Evolutionary conservation across 73 alveolate genomes (phyloP).

Genomic region (Paramecium sexaurelia): DNA sequence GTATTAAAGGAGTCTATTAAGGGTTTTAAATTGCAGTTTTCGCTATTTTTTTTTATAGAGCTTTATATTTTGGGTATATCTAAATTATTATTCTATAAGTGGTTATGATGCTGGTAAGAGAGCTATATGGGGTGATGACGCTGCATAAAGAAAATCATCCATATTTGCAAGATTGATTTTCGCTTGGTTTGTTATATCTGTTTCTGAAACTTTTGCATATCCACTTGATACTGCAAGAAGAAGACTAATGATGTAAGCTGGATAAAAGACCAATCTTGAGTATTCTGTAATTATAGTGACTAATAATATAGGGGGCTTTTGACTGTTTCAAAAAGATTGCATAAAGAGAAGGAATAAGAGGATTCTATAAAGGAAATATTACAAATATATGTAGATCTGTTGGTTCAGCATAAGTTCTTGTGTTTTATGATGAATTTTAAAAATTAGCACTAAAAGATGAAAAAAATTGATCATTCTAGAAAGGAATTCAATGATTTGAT

Average conservation of each 20-base stretch:
- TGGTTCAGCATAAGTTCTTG: too few species aligned
- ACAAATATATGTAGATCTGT: too few species aligned
- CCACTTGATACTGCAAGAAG: constrained; percentile 90
- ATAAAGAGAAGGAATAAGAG: constrained; percentile 74
- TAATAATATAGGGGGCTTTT: background rate
- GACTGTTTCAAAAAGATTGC: constrained; percentile 76
- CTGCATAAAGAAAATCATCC: background rate
- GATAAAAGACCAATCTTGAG: constrained; percentile 53
- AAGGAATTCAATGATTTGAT: too few species aligned
- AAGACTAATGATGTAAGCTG: constrained; percentile 88
- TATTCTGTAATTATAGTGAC: background rate
- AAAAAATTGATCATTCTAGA: too few species aligned
- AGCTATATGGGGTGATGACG: background rate
- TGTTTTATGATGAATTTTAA: too few species aligned
- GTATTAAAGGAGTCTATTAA: constrained; percentile 76
- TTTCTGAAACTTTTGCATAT: constrained; percentile 73
- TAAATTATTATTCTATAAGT: too few species aligned
- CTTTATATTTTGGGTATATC: constrained; percentile 78
- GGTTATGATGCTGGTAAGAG: too few species aligned
- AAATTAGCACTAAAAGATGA: too few species aligned
- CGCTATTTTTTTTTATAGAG: constrained; percentile 78
- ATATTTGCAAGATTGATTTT: background rate
- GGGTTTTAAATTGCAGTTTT: constrained; percentile 75
- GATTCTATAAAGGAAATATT: constrained; percentile 78
- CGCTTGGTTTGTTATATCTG: constrained; percentile 71